These are phyloP conservation scores for Aspergillus sp. DNA, from an alignment of 2,329 filamentous ascomycete genomes.

Conservation along the genomic window DNA sequence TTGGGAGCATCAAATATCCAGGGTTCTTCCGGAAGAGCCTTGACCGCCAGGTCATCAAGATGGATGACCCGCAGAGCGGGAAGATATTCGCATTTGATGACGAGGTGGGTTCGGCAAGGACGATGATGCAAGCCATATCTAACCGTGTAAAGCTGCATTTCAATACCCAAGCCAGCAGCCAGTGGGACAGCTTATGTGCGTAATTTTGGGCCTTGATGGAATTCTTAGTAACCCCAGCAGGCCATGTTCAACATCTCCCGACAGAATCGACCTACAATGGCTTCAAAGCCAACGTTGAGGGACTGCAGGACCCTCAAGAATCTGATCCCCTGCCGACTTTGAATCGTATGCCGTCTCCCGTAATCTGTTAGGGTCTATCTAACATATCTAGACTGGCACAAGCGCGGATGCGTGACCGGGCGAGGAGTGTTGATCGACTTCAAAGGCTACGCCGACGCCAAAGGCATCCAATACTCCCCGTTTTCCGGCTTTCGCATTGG, in stretches of 20 bases:
- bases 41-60: slow-evolving; percentile 25
- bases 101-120: slow-evolving; percentile 22
- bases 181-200: slow-evolving; percentile 48
- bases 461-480: slow-evolving; percentile 57
- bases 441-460: slow-evolving; percentile 53
- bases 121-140: neutral
- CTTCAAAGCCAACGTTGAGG: slow-evolving; percentile 23
- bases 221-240: slow-evolving; percentile 2
- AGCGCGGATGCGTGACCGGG: slow-evolving; percentile 48
- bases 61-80: slow-evolving; percentile 26
- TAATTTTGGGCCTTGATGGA: slow-evolving; percentile 36
- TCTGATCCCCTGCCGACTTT: slow-evolving; percentile 21
- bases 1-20: slow-evolving; percentile 35
- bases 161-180: slow-evolving; percentile 47
- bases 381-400: slow-evolving; percentile 28
- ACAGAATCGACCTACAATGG: slow-evolving; percentile 34
- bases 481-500: slow-evolving; percentile 40
- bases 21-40: slow-evolving; percentile 34
- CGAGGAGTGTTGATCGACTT: slow-evolving; percentile 56
- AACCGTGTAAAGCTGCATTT: slow-evolving; percentile 29
- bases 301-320: slow-evolving; percentile 12
- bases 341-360: slow-evolving; percentile 6
- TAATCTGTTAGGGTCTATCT: neutral
- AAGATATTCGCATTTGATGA: slow-evolving; percentile 44
- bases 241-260: slow-evolving; percentile 20